A percentile compares a stretch with the other conserved stretches of the same genome.
These are phyloP conservation scores for Platanthera guangdongensis DNA, from an alignment of 106 monocot genomes.

Conservation along the genomic window DNA sequence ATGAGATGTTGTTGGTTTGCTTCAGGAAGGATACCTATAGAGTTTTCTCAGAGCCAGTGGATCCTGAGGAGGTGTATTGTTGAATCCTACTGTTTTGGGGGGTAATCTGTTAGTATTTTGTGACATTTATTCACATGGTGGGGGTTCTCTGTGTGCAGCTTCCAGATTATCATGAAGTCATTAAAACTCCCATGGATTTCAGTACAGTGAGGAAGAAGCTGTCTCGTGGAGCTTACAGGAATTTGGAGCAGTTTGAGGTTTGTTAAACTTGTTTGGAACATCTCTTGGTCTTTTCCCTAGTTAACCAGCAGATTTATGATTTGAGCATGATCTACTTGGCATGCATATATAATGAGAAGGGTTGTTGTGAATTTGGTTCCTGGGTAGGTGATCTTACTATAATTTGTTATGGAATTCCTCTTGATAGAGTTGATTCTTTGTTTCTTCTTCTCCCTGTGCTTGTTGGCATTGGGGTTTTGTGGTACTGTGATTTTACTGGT, in stretches of 20 bases:
- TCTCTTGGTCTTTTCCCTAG: neutral
- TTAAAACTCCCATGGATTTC: constrained; percentile 73
- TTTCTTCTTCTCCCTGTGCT: neutral
- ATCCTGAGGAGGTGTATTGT: constrained; percentile 68
- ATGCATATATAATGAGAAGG: neutral
- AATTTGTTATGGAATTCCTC: neutral
- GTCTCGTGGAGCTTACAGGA: constrained; percentile 29
- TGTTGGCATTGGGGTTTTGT: neutral
- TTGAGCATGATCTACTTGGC: neutral
- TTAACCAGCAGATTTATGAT: neutral
- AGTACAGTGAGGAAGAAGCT: constrained; percentile 55
- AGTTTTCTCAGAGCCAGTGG: constrained; percentile 86
- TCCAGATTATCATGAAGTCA: constrained; percentile 75
- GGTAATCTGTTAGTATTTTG: neutral
- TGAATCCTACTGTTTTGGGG: neutral
- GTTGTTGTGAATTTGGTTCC: neutral
- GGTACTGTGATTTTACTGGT: neutral
- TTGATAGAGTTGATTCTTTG: neutral
- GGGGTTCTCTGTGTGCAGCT: constrained; percentile 29
- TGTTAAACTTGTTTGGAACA: neutral
- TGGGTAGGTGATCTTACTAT: neutral
- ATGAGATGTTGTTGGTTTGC: constrained; percentile 11
- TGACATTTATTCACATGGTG: constrained; percentile 1
- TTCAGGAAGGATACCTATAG: constrained; percentile 91
- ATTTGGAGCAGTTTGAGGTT: constrained; percentile 77